Evolutionary conservation across 1,284 basidiomycete species (phyloP).

Genomic region (Austropuccinia psidii): DNA sequence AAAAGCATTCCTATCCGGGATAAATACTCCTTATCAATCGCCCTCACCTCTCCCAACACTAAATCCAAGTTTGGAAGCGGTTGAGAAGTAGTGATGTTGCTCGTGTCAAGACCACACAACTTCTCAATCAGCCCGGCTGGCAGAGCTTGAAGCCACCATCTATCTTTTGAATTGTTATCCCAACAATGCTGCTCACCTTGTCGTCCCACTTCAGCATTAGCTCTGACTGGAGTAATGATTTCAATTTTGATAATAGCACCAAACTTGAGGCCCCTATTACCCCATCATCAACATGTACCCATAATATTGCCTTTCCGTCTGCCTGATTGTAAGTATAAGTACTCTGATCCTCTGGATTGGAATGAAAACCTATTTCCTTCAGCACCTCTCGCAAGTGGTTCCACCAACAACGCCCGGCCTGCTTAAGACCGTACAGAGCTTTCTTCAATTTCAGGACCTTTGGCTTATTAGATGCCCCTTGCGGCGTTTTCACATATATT

Average conservation of each 20-base stretch:
- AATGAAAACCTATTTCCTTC: neutral
- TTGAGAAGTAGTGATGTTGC: neutral
- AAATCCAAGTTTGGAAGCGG: too few species aligned
- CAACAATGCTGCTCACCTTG: neutral
- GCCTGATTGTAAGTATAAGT: neutral
- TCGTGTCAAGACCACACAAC: neutral
- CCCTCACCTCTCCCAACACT: neutral
- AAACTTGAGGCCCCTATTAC: neutral
- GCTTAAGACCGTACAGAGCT: neutral
- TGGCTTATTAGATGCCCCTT: too few species aligned
- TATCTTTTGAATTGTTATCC: neutral
- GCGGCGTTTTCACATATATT: neutral
- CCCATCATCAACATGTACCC: conserved; percentile 12
- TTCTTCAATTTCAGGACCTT: neutral
- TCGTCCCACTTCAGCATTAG: neutral
- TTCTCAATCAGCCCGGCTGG: neutral
- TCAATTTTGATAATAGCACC: neutral
- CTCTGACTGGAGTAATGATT: neutral
- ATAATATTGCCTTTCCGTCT: neutral
- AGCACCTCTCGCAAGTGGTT: neutral
- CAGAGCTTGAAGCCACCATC: neutral
- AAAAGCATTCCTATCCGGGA: neutral
- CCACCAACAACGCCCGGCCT: conserved; percentile 14
- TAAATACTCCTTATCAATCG: neutral
- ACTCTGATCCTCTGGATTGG: neutral